These are phyloP conservation scores for Fusarium poae DNA, from an alignment of 2,329 filamentous ascomycete species.

Conservation along the genomic window DNA sequence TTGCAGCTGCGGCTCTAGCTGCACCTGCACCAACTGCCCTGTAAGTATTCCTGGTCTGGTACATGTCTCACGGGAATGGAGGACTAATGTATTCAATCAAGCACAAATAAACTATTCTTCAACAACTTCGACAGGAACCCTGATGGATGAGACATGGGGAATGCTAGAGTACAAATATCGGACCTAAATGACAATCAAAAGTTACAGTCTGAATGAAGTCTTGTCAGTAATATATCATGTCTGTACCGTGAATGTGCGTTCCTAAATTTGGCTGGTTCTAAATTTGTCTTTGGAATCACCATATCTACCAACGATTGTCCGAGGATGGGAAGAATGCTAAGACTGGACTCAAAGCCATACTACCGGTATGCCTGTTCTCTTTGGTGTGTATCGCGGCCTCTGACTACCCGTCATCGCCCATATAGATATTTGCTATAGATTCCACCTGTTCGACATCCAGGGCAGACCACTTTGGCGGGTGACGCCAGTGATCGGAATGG, in stretches of 20 bases:
- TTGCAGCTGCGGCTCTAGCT: constrained; percentile 58
- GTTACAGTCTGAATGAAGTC: neutral
- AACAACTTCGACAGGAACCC: constrained; percentile 43
- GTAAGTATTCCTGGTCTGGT: constrained; percentile 52
- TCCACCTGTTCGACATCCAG: too few relatives aligned
- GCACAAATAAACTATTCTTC: constrained; percentile 47
- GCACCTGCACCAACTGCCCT: constrained; percentile 60
- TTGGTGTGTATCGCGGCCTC: too few relatives aligned
- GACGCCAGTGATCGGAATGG: too few relatives aligned
- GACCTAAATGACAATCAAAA: constrained; percentile 22
- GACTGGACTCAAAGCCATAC: constrained; percentile 51
- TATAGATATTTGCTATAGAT: too few relatives aligned
- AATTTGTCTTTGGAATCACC: too few relatives aligned
- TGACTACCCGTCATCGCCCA: too few relatives aligned
- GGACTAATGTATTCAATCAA: constrained; percentile 46
- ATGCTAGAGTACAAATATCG: constrained; percentile 11
- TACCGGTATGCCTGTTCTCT: too few relatives aligned
- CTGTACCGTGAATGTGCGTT: neutral
- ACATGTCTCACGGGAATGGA: constrained; percentile 4
- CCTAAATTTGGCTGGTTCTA: too few relatives aligned
- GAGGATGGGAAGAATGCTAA: constrained; percentile 51
- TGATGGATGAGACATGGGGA: constrained; percentile 37
- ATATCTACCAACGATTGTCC: constrained; percentile 10
- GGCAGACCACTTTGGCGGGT: too few relatives aligned
- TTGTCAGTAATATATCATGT: neutral